Percentiles rank a stretch among this genome's conserved stretches.
These are phyloP conservation scores for Metschnikowia sp. DNA, from an alignment of 805 yeast species.

Conservation along the genomic window DNA sequence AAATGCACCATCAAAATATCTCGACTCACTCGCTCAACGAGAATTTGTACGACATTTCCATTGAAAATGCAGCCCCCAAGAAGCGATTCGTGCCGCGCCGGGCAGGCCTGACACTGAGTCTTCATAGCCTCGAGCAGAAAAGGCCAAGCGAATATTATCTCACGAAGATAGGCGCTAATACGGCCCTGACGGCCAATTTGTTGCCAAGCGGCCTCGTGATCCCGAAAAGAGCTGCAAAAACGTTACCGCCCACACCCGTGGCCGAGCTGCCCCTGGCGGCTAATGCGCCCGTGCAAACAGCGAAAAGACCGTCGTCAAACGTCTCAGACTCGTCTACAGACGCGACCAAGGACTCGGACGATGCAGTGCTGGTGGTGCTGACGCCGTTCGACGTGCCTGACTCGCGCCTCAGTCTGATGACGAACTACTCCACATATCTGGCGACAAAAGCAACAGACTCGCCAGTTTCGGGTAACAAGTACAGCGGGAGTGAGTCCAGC, in stretches of 20 bases:
- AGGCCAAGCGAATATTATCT: slow-evolving; percentile 42
- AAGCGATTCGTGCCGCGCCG: slow-evolving; percentile 24
- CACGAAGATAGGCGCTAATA: slow-evolving; percentile 19
- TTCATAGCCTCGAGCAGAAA: slow-evolving; percentile 22
- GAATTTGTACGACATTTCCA: slow-evolving; percentile 27
- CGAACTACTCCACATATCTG: slow-evolving; percentile 25
- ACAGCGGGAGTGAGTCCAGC: no score
- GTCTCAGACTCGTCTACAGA: slow-evolving; percentile 32
- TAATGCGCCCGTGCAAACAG: neutral
- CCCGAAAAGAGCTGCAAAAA: no score
- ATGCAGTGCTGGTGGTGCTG: slow-evolving; percentile 29
- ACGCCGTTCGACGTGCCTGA: slow-evolving; percentile 34
- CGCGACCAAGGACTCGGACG: slow-evolving; percentile 31
- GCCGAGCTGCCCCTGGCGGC: slow-evolving; percentile 2
- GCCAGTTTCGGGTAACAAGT: neutral
- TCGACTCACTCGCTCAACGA: slow-evolving; percentile 22
- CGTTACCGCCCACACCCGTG: slow-evolving; percentile 1
- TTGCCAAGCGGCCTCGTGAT: no score
- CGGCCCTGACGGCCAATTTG: no score
- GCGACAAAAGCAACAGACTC: slow-evolving; percentile 5
- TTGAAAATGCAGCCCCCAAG: slow-evolving; percentile 13
- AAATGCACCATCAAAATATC: slow-evolving; percentile 21
- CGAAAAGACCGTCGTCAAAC: slow-evolving; percentile 29
- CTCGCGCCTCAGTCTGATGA: slow-evolving; percentile 38
- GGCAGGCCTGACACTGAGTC: slow-evolving; percentile 27